phyloP scores from a whole-genome alignment of 1,284 basidiomycete species.

The Tausonia pullulans region DNA sequence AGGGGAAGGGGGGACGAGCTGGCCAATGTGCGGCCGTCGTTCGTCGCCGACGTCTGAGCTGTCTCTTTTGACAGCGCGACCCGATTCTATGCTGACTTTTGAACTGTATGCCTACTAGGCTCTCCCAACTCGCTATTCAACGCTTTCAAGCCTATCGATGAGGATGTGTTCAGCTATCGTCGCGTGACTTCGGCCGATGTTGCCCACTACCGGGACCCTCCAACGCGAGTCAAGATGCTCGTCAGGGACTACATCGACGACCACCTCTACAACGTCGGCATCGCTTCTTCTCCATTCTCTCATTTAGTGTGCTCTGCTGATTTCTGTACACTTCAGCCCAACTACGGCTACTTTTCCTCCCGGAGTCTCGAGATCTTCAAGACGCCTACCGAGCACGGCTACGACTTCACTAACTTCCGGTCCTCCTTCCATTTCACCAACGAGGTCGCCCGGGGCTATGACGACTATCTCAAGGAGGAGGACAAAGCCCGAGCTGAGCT shows the following conservation, averaged over 20 bases:
- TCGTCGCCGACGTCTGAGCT: no score
- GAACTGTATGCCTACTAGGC: no score
- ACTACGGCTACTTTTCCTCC: constrained; percentile 88
- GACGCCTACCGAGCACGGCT: constrained; percentile 42
- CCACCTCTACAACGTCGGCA: constrained; percentile 68
- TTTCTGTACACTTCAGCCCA: constrained; percentile 38
- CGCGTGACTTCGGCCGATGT: constrained; percentile 65
- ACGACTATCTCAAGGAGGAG: constrained; percentile 43
- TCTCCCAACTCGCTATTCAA: no score
- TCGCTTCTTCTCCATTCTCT: not conserved
- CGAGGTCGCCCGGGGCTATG: constrained; percentile 63
- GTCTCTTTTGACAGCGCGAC: no score
- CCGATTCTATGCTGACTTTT: no score
- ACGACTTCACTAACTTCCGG: constrained; percentile 62
- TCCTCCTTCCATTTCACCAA: constrained; percentile 58
- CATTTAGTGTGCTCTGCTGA: not conserved
- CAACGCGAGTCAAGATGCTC: constrained; percentile 80
- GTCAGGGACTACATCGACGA: constrained; percentile 96
- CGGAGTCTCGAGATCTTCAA: constrained; percentile 80
- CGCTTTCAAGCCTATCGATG: not conserved
- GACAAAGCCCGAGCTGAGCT: constrained; percentile 41
- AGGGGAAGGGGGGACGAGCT: not conserved
- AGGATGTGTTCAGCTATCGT: constrained; percentile 31
- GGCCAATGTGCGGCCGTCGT: no score
- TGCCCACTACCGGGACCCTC: constrained; percentile 50